phyloP scores from a whole-genome alignment of 495 filamentous ascomycete genomes.

The Rostrohypoxylon terebratum region DNA sequence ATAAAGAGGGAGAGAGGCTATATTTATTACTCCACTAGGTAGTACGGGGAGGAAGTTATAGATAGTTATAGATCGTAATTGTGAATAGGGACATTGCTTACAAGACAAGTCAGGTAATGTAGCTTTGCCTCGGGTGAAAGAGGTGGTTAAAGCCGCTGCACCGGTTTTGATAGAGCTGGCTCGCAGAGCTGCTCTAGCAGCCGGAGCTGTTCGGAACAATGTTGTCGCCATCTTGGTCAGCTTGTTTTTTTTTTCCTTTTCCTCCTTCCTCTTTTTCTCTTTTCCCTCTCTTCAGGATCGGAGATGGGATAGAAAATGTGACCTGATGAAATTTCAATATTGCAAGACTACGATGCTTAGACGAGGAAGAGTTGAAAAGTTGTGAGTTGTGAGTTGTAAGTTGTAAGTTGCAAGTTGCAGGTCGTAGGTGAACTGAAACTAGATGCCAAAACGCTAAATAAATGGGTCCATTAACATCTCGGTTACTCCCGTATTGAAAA shows the following conservation, averaged over 20 bases:
- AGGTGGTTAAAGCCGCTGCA: conserved; percentile 70
- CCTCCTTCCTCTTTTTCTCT: too few species aligned
- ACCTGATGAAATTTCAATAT: not conserved
- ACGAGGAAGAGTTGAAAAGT: not conserved
- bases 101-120: conserved; percentile 95
- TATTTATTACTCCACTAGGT: too few species aligned
- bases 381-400: too few species aligned
- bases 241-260: too few species aligned
- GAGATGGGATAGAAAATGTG: not conserved
- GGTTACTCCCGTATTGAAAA: conserved; percentile 5
- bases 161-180: conserved; percentile 53
- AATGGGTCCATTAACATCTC: conserved; percentile 20
- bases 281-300: not conserved
- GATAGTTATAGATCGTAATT: not conserved
- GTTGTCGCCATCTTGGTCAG: conserved; percentile 62
- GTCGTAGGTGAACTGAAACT: not conserved
- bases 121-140: conserved; percentile 86
- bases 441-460: not conserved
- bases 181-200: conserved; percentile 60
- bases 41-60: too few species aligned
- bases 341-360: not conserved
- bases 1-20: too few species aligned
- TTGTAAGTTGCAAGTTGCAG: too few species aligned
- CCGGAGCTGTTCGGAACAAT: conserved; percentile 63
- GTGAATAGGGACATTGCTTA: conserved; percentile 59